phyloP scores from a whole-genome alignment of 2,329 filamentous ascomycete species.

The Xylaria sp. region DNA sequence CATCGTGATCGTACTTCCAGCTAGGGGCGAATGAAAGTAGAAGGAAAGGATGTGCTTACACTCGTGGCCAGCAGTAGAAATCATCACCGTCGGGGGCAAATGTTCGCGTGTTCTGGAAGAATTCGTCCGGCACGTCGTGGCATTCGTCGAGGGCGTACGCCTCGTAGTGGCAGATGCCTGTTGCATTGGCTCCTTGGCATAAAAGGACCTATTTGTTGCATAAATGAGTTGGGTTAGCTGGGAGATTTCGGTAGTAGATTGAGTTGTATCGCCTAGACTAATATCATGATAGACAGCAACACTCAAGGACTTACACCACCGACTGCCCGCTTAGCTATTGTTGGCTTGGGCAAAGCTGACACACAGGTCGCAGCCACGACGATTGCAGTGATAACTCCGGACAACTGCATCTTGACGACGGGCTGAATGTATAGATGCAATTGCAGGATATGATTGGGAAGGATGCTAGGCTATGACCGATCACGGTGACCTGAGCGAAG shows the following conservation, averaged over 20 bases:
- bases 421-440: slow-evolving; percentile 16
- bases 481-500: not conserved
- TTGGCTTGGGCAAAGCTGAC: slow-evolving; percentile 43
- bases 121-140: slow-evolving; percentile 57
- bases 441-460: slow-evolving; percentile 11
- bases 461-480: slow-evolving; percentile 5
- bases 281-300: not conserved
- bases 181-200: slow-evolving; percentile 62
- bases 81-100: slow-evolving; percentile 62
- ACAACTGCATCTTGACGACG: slow-evolving; percentile 44
- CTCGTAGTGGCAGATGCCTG: slow-evolving; percentile 57
- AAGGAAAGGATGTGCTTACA: slow-evolving; percentile 39
- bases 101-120: slow-evolving; percentile 56
- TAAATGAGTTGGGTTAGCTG: slow-evolving; percentile 18
- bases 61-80: slow-evolving; percentile 60
- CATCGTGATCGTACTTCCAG: not conserved
- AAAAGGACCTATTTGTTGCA: slow-evolving; percentile 55
- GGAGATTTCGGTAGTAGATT: not conserved
- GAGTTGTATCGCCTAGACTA: not conserved
- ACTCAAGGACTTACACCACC: slow-evolving; percentile 57
- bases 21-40: not conserved
- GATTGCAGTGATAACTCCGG: slow-evolving; percentile 39
- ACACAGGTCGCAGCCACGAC: slow-evolving; percentile 40
- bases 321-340: slow-evolving; percentile 54
- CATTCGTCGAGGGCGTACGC: slow-evolving; percentile 58